Evolutionary conservation across 352 stramenopile genomes (phyloP).

Genomic region (Phytopythium litorale): DNA sequence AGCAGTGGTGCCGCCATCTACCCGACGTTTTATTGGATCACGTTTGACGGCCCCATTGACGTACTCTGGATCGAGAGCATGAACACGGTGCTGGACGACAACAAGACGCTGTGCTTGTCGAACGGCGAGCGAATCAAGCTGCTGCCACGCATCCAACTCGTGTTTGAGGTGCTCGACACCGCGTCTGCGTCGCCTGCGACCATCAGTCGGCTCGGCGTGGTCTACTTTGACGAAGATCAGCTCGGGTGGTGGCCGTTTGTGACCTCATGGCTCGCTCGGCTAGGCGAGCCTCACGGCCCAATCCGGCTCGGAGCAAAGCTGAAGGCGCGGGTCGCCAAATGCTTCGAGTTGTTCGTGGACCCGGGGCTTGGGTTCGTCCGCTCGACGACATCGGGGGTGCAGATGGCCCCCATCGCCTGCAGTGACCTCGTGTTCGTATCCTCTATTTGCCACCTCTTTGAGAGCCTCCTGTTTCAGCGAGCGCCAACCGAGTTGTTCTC

Average conservation of each 20-base stretch:
- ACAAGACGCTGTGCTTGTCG: slow-evolving; percentile 88
- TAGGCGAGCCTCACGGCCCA: slow-evolving; percentile 18
- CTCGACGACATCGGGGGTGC: slow-evolving; percentile 5
- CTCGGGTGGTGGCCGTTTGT: slow-evolving; percentile 68
- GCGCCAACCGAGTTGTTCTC: slow-evolving; percentile 34
- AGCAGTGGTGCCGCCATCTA: slow-evolving; percentile 17
- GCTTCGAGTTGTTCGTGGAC: slow-evolving; percentile 65
- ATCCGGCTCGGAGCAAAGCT: slow-evolving; percentile 28
- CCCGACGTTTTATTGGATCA: slow-evolving; percentile 75
- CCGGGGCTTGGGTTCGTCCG: slow-evolving; percentile 46
- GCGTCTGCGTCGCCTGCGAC: slow-evolving; percentile 89
- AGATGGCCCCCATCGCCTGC: slow-evolving; percentile 36
- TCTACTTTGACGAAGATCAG: slow-evolving; percentile 81
- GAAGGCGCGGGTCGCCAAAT: slow-evolving; percentile 38
- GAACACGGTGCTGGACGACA: slow-evolving; percentile 90
- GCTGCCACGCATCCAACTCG: slow-evolving; percentile 81
- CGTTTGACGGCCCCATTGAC: slow-evolving; percentile 81
- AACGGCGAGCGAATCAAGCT: slow-evolving; percentile 89
- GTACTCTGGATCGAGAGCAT: slow-evolving; percentile 85
- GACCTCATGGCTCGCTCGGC: slow-evolving; percentile 50
- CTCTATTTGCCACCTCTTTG: slow-evolving; percentile 54
- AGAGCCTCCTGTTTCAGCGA: slow-evolving; percentile 42
- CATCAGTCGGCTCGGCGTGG: slow-evolving; percentile 88
- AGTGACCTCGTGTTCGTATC: slow-evolving; percentile 51
- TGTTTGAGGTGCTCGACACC: slow-evolving; percentile 93